These are phyloP conservation scores for Bretschneidera sinensis DNA, from an alignment of 345 rosid genomes.

Conservation along the genomic window DNA sequence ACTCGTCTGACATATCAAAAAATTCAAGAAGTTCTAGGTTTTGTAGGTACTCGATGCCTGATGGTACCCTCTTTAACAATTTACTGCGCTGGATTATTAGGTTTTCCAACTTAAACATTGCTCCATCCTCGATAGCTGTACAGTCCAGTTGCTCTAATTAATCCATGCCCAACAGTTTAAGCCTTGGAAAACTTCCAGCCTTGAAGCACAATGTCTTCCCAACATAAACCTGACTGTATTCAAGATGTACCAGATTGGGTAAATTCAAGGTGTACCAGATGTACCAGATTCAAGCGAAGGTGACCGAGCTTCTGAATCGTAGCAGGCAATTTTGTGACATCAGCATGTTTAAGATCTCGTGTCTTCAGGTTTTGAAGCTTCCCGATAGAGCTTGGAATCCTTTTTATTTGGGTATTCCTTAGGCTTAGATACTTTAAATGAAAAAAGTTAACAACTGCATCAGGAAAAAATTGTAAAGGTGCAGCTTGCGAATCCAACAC, in stretches of 20 bases:
- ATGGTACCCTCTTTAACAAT: slow-evolving; percentile 22
- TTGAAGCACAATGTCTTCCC: slow-evolving; percentile 19
- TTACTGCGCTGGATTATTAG: slow-evolving; percentile 24
- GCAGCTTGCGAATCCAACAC: slow-evolving; percentile 26
- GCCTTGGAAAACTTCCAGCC: slow-evolving; percentile 29
- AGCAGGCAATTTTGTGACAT: slow-evolving; percentile 16
- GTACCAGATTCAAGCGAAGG: slow-evolving; percentile 23
- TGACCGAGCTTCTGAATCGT: slow-evolving; percentile 20
- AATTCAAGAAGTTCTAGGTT: slow-evolving; percentile 28
- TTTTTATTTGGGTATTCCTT: slow-evolving; percentile 16
- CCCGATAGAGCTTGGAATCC: slow-evolving; percentile 22
- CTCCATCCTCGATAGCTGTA: slow-evolving; percentile 24
- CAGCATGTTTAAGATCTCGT: slow-evolving; percentile 29
- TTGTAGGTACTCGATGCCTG: slow-evolving; percentile 24
- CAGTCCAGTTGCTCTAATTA: slow-evolving; percentile 24
- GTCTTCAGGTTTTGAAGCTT: slow-evolving; percentile 29
- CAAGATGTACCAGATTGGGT: slow-evolving; percentile 36
- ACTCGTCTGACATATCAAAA: slow-evolving; percentile 29
- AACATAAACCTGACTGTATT: slow-evolving; percentile 22
- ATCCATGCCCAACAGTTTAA: slow-evolving; percentile 28
- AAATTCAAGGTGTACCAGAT: slow-evolving; percentile 26
- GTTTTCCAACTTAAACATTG: slow-evolving; percentile 28
- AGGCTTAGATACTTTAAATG: slow-evolving; percentile 27
- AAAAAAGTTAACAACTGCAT: slow-evolving; percentile 7
- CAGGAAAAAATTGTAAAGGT: slow-evolving; percentile 18